Evolutionary conservation across 2,329 filamentous ascomycete genomes (phyloP).

Genomic region (Claviceps sp.): DNA sequence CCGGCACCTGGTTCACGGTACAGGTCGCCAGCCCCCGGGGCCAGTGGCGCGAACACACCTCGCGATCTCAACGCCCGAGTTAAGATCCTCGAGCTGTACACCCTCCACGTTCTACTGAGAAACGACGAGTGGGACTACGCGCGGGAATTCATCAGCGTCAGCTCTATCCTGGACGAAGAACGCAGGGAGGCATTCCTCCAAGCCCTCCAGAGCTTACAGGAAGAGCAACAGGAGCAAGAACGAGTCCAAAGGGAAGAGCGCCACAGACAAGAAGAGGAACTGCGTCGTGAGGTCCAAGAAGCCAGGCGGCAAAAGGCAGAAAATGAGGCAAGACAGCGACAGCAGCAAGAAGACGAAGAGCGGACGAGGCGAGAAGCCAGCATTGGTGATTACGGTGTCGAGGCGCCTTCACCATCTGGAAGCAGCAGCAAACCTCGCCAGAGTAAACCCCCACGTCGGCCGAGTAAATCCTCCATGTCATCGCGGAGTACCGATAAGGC

Average conservation of each 20-base stretch:
- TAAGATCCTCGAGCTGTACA: conserved; percentile 91
- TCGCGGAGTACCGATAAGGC: conserved; percentile 18
- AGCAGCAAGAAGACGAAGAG: conserved; percentile 43
- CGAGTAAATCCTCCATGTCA: conserved; percentile 12
- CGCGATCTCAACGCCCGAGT: conserved; percentile 73
- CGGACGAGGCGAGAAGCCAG: conserved; percentile 34
- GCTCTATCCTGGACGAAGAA: conserved; percentile 82
- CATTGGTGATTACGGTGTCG: conserved; percentile 58
- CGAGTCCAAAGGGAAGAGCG: conserved; percentile 48
- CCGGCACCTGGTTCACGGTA: conserved; percentile 25
- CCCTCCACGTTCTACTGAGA: conserved; percentile 81
- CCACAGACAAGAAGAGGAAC: conserved; percentile 41
- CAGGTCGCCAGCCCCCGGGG: conserved; percentile 32
- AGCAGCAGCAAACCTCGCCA: conserved; percentile 22
- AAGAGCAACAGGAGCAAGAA: conserved; percentile 67
- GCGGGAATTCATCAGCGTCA: conserved; percentile 75
- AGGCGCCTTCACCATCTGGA: conserved; percentile 28
- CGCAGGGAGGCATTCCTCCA: conserved; percentile 78
- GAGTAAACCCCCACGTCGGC: conserved; percentile 15
- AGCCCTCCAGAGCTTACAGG: conserved; percentile 69
- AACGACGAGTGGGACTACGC: conserved; percentile 97
- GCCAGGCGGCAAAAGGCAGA: conserved; percentile 40
- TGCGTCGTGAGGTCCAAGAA: conserved; percentile 44
- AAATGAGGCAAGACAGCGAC: conserved; percentile 43
- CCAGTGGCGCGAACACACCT: conserved; percentile 64